These are phyloP conservation scores for Dendrothele bispora DNA, from an alignment of 768 basidiomycete species.

Conservation along the genomic window DNA sequence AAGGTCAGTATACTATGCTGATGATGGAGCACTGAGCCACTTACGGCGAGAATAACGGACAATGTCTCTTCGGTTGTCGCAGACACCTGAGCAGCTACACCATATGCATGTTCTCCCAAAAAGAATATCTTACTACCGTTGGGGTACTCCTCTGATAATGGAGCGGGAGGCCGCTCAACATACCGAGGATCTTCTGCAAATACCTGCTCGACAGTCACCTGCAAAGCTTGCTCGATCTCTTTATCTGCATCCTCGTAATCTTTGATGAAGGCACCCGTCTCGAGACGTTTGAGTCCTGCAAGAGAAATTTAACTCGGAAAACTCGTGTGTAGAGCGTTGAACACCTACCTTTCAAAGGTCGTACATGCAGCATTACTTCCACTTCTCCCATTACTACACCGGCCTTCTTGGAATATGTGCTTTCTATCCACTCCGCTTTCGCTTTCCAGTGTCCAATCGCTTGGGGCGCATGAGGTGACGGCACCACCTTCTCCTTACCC, in stretches of 20 bases:
- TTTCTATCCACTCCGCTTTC: constrained; percentile 81
- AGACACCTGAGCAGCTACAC: constrained; percentile 90
- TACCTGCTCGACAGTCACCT: constrained; percentile 81
- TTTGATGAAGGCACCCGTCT: constrained; percentile 90
- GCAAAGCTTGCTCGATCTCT: constrained; percentile 83
- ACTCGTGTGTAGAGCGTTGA: constrained; percentile 2
- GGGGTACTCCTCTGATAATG: constrained; percentile 87
- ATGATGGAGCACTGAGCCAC: constrained; percentile 14
- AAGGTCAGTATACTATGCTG: background rate
- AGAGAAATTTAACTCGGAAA: background rate
- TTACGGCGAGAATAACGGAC: constrained; percentile 85
- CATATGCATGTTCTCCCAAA: constrained; percentile 92
- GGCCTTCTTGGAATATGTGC: constrained; percentile 82
- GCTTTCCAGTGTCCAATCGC: constrained; percentile 75
- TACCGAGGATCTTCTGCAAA: constrained; percentile 87
- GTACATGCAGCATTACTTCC: constrained; percentile 83
- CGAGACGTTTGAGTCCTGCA: constrained; percentile 84
- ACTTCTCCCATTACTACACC: constrained; percentile 85
- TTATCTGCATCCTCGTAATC: constrained; percentile 86
- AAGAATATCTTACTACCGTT: constrained; percentile 92
- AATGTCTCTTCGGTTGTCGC: constrained; percentile 67
- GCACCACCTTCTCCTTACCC: constrained; percentile 53
- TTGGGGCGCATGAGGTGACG: constrained; percentile 71
- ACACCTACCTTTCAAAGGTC: constrained; percentile 80
- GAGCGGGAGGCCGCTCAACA: constrained; percentile 78